Conservation (phyloP, 1,139 yeast species). For the Saccharomyces pastorianus region DNA sequence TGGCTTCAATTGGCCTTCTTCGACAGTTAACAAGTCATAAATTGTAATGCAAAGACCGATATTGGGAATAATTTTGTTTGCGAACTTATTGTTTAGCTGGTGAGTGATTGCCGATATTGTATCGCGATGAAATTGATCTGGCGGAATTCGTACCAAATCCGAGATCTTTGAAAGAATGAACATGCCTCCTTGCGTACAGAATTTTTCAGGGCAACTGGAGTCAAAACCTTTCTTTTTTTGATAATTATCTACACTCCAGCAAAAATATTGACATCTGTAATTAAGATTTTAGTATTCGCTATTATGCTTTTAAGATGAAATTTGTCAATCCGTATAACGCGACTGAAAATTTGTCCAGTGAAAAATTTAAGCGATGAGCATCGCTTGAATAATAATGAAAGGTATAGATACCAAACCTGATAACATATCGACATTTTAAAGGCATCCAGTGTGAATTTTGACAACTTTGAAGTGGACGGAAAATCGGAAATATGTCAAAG, state of each 20-base stretch:
- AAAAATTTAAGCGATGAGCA: neutral
- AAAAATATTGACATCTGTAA: neutral
- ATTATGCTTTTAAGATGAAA: neutral
- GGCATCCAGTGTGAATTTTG: neutral
- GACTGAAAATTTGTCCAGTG: neutral
- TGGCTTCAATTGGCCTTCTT: slow-evolving; percentile 83
- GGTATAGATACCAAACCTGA: no score
- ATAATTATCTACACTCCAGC: neutral
- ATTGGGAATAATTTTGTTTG: slow-evolving; percentile 75
- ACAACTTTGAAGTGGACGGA: neutral
- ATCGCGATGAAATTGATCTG: slow-evolving; percentile 70
- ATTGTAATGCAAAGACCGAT: slow-evolving; percentile 77
- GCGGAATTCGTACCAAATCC: slow-evolving; percentile 83
- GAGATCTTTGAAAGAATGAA: slow-evolving; percentile 72
- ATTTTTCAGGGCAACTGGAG: neutral
- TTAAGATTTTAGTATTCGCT: neutral
- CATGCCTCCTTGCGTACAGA: slow-evolving; percentile 39
- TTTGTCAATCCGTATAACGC: neutral
- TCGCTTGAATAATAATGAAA: neutral
- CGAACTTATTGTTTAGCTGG: slow-evolving; percentile 75
- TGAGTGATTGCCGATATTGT: slow-evolving; percentile 56
- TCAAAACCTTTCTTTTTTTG: no score
- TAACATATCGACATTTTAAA: neutral
- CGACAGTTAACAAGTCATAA: slow-evolving; percentile 72
- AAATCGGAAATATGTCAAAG: slow-evolving; percentile 26